Base-by-base conservation (phyloP, 805 yeast species). In the Ogataea minuta region DNA sequence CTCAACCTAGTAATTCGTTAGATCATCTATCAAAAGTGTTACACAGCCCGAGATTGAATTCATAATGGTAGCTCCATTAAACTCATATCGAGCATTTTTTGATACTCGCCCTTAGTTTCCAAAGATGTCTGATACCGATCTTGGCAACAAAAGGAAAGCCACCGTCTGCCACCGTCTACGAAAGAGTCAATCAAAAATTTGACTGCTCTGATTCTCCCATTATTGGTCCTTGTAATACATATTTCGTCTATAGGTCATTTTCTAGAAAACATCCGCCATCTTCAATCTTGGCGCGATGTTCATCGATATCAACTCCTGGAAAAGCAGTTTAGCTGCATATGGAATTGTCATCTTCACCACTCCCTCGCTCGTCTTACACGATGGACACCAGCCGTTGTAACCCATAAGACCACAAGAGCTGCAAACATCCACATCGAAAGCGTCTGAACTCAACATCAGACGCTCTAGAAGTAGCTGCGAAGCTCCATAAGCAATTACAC, bases 401-500 rank as follows among this genome's bases (percentile, higher is more conserved):
- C 99, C 98, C 96, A 93, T 87, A 49, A 93, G 75, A 11, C 99
- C 99, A 74, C 99, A 93, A 29, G 76, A 68, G 57, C 84, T 84
- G 70, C 99, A 93, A 24, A 93, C 81, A 58, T 93, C 98, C 21
- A 93, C 97, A 53, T 93, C 98, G 60, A 93, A 93, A 0, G 97
- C 98, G 70, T 93, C 99, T 0, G 98, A 90, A 37, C 96, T 86
- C 36, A 90, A 69, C 99, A 93, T 93, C 57, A 93, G 74, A 65
- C 99, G 80, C 66, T 93, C 99, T 46, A 93, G 69, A 50, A 93
- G 72, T 52, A 93, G 70, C 65, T 91, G 98, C 4, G 97, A 90
- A 1, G 99, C 99, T 57, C 99, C 99, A 57, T 93, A 93, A 1
- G 99, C 99, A 67, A 93, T 95, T 49, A 93, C 96, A 82, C 99